These are phyloP conservation scores for Plenodomus biglobosus DNA, from an alignment of 2,329 filamentous ascomycete genomes.

Conservation along the genomic window DNA sequence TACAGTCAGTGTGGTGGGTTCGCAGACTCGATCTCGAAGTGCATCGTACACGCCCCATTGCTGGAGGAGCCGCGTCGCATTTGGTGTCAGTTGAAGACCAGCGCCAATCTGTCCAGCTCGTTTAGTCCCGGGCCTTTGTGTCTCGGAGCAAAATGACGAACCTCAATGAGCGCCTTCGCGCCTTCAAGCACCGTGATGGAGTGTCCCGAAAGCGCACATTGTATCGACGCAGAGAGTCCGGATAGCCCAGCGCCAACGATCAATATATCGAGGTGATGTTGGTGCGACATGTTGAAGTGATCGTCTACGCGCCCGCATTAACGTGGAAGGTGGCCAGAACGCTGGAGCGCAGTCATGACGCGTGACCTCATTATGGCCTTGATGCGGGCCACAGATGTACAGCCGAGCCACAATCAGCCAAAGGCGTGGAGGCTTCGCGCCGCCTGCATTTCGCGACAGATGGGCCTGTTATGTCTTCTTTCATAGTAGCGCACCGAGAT, in stretches of 20 bases:
- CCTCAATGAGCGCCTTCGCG: slow-evolving; percentile 47
- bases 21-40: slow-evolving; percentile 43
- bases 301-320: too few relatives aligned
- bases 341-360: not conserved
- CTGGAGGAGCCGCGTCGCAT: slow-evolving; percentile 53
- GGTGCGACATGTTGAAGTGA: too few relatives aligned
- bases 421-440: not conserved
- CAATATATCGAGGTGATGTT: too few relatives aligned
- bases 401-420: not conserved
- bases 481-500: not conserved
- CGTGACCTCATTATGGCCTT: slow-evolving; percentile 3
- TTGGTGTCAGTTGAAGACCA: slow-evolving; percentile 42
- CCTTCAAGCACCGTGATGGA: slow-evolving; percentile 48
- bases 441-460: not conserved
- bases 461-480: not conserved
- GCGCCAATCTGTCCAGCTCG: slow-evolving; percentile 34
- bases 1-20: slow-evolving; percentile 55
- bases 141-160: slow-evolving; percentile 16
- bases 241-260: slow-evolving; percentile 47
- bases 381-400: slow-evolving; percentile 14
- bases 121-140: not conserved
- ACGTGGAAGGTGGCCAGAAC: not conserved
- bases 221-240: slow-evolving; percentile 49
- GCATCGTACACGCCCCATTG: slow-evolving; percentile 53
- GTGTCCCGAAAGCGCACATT: slow-evolving; percentile 45